Conservation (phyloP, 2,329 filamentous ascomycete species). For the Colletotrichum trifolii region DNA sequence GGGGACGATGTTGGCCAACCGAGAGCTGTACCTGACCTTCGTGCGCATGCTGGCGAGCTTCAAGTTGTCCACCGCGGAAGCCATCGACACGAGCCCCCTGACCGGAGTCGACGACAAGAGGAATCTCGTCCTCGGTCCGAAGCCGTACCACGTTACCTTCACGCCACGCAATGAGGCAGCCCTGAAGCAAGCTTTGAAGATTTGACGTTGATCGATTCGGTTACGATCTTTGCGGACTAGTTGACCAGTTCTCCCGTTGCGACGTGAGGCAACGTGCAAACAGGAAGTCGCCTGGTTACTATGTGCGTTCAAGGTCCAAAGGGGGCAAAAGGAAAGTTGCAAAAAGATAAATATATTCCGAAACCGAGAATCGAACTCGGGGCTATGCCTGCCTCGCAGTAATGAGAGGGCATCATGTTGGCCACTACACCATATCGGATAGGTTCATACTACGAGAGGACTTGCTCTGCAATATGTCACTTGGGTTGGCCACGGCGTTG, state of each 20-base stretch:
- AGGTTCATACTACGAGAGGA: not conserved
- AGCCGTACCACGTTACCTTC: constrained; percentile 10
- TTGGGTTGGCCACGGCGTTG: not conserved
- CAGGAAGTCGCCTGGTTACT: too few species aligned
- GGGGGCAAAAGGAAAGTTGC: not conserved
- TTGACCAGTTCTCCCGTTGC: too few species aligned
- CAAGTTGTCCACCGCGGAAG: constrained; percentile 50
- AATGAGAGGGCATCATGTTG: constrained; percentile 30
- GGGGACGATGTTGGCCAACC: constrained; percentile 63
- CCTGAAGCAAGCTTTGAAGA: constrained; percentile 12
- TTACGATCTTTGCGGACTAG: not conserved
- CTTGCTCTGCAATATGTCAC: not conserved
- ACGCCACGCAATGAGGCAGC: constrained; percentile 21
- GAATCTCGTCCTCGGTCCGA: constrained; percentile 27
- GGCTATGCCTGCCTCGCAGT: constrained; percentile 23
- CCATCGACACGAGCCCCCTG: constrained; percentile 21
- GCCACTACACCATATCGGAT: constrained; percentile 30
- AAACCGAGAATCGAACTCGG: constrained; percentile 29
- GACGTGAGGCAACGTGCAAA: too few species aligned
- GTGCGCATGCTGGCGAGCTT: constrained; percentile 62
- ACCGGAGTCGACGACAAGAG: constrained; percentile 28
- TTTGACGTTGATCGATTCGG: not conserved
- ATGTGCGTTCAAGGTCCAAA: too few species aligned
- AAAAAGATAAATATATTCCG: not conserved
- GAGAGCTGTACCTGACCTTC: constrained; percentile 64